Conservation (phyloP, 2,329 filamentous ascomycete species). For the Pleoardoris graminearum region DNA sequence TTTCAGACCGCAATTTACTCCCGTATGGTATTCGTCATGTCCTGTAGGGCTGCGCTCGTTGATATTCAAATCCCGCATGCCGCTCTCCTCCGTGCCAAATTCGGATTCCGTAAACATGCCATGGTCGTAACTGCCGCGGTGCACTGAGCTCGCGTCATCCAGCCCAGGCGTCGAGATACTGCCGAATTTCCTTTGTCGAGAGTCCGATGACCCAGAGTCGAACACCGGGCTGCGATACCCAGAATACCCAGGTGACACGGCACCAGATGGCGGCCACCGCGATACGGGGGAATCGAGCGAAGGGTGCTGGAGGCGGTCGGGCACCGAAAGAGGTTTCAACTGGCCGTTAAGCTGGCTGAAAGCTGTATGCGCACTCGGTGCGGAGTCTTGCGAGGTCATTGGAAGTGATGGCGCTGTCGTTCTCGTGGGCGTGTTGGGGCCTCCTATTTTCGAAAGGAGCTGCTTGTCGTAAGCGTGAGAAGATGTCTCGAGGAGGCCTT, state of each 20-base stretch:
- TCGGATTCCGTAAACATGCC: conserved; percentile 56
- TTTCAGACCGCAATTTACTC: conserved; percentile 61
- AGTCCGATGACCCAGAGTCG: conserved; percentile 36
- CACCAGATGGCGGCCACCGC: conserved; percentile 48
- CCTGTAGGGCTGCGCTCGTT: conserved; percentile 56
- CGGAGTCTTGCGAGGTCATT: conserved; percentile 38
- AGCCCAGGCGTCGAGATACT: conserved; percentile 52
- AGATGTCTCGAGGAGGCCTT: conserved; percentile 60
- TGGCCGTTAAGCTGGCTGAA: conserved; percentile 49
- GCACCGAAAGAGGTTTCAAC: conserved; percentile 51
- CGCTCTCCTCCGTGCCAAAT: conserved; percentile 58
- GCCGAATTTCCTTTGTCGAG: conserved; percentile 50
- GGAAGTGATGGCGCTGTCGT: conserved; percentile 39
- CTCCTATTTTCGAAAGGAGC: conserved; percentile 64
- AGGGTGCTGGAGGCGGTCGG: conserved; percentile 47
- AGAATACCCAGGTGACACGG: conserved; percentile 49
- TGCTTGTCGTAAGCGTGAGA: conserved; percentile 67
- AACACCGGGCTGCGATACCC: conserved; percentile 50
- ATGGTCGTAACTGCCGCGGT: conserved; percentile 66
- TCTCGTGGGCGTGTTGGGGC: conserved; percentile 59
- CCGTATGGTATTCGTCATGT: conserved; percentile 49
- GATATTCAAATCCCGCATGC: conserved; percentile 56
- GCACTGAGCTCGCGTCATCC: conserved; percentile 59
- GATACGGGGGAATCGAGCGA: conserved; percentile 46
- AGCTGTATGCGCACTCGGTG: conserved; percentile 42